These are phyloP conservation scores for Dictyostelium firmibasis DNA, from an alignment of 78 protist species.

Conservation along the genomic window DNA sequence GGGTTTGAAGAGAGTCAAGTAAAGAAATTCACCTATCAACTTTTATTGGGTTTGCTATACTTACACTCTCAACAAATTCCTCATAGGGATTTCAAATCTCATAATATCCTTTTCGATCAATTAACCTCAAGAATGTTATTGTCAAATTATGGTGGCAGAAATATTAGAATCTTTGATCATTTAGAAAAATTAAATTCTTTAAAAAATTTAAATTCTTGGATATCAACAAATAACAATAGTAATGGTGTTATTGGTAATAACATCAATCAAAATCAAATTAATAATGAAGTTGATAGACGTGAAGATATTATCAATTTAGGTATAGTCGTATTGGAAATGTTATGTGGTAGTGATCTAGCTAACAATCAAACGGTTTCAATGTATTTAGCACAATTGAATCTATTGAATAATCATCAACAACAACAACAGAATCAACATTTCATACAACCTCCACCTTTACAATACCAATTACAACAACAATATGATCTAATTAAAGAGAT, in stretches of 20 bases:
- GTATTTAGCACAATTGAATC: background rate
- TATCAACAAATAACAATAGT: background rate
- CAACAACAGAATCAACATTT: background rate
- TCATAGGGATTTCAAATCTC: conserved; percentile 40
- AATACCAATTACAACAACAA: background rate
- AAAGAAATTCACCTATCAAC: conserved; percentile 42
- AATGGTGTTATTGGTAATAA: too few species aligned
- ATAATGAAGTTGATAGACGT: background rate
- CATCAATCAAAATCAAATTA: background rate
- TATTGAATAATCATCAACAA: background rate
- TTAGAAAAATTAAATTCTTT: background rate
- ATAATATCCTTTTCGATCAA: conserved; percentile 35
- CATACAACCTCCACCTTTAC: background rate
- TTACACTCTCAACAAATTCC: conserved; percentile 66
- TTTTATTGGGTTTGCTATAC: conserved; percentile 26
- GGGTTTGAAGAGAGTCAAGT: conserved; percentile 2
- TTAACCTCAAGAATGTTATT: background rate
- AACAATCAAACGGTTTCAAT: background rate
- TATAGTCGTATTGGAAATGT: conserved; percentile 51
- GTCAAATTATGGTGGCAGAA: conserved; percentile 66
- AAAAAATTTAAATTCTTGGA: conserved; percentile 53
- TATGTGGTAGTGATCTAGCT: conserved; percentile 12
- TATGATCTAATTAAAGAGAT: conserved; percentile 13
- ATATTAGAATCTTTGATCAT: conserved; percentile 32
- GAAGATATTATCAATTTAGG: conserved; percentile 56